Percentiles rank a stretch among this genome's conserved stretches.
These are phyloP conservation scores for Cystofilobasidium ferigula DNA, from an alignment of 768 basidiomycete genomes.

Conservation along the genomic window DNA sequence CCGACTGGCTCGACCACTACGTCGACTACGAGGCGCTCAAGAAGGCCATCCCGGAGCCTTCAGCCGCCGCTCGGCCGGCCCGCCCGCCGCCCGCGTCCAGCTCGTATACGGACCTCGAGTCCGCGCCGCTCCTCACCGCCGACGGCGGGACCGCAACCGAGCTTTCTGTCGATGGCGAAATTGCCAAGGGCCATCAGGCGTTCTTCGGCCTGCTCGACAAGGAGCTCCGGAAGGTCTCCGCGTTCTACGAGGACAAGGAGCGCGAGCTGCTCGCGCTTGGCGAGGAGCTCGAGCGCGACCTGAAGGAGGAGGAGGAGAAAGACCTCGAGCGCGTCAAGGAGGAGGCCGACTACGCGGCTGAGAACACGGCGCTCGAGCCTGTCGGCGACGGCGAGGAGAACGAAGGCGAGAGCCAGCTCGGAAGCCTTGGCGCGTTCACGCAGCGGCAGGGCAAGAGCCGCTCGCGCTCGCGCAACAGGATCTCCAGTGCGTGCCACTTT, in stretches of 20 bases:
- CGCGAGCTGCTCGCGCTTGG: constrained; percentile 47
- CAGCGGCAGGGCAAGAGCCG: background rate
- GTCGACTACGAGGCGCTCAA: constrained; percentile 40
- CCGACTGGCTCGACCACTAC: constrained; percentile 40
- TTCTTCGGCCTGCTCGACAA: constrained; percentile 51
- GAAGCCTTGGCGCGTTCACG: background rate
- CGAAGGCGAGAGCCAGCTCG: constrained; percentile 27
- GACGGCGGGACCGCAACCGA: background rate
- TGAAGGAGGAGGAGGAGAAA: constrained; percentile 26
- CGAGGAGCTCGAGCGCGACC: constrained; percentile 35
- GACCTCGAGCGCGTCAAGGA: constrained; percentile 34
- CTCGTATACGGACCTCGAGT: constrained; percentile 33
- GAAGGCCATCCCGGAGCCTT: constrained; percentile 36
- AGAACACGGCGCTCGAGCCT: constrained; percentile 17
- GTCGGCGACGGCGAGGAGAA: constrained; percentile 24
- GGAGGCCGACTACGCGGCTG: background rate
- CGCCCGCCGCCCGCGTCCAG: constrained; percentile 35
- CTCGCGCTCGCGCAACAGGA: background rate
- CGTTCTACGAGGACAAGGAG: constrained; percentile 70
- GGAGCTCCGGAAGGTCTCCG: constrained; percentile 66
- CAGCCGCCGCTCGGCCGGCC: constrained; percentile 27
- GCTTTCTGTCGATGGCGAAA: constrained; percentile 33
- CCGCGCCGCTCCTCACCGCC: constrained; percentile 32
- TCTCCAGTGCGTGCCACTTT: background rate
- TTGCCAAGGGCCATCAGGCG: constrained; percentile 7